These are phyloP conservation scores for Penicillium sp. DNA, from an alignment of 2,329 filamentous ascomycete genomes.

Conservation along the genomic window DNA sequence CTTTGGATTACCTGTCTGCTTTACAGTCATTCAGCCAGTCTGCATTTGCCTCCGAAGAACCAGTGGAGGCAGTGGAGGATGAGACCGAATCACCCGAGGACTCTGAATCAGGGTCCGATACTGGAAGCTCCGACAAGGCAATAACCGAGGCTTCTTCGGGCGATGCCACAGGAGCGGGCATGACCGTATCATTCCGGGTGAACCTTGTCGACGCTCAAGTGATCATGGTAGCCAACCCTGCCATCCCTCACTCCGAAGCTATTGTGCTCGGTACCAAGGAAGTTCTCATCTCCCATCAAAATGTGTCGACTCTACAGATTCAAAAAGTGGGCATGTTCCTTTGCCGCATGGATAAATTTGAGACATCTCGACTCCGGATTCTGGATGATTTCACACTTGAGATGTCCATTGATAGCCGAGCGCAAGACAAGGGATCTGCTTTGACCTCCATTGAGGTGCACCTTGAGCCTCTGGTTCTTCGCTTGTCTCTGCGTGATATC, in stretches of 20 bases:
- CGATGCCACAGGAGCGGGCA: slow-evolving; percentile 41
- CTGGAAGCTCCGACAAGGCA: slow-evolving; percentile 22
- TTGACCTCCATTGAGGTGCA: slow-evolving; percentile 74
- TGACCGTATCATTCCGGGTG: slow-evolving; percentile 76
- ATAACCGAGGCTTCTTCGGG: slow-evolving; percentile 19
- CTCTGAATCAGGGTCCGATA: slow-evolving; percentile 30
- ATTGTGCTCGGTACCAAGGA: slow-evolving; percentile 94
- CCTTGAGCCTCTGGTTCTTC: slow-evolving; percentile 80
- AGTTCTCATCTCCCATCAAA: slow-evolving; percentile 82
- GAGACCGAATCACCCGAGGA: slow-evolving; percentile 30
- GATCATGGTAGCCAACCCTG: slow-evolving; percentile 89
- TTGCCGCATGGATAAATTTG: slow-evolving; percentile 96
- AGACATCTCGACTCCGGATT: slow-evolving; percentile 79
- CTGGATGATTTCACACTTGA: slow-evolving; percentile 93
- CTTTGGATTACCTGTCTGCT: slow-evolving; percentile 88
- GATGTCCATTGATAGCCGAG: slow-evolving; percentile 69
- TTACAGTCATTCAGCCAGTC: slow-evolving; percentile 72
- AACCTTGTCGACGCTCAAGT: slow-evolving; percentile 95
- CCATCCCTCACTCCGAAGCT: slow-evolving; percentile 81
- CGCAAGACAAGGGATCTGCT: slow-evolving; percentile 51
- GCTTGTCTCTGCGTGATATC: slow-evolving; percentile 87
- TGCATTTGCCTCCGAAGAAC: slow-evolving; percentile 53
- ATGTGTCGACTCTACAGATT: slow-evolving; percentile 85
- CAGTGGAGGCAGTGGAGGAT: slow-evolving; percentile 25
- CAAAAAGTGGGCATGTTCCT: slow-evolving; percentile 96